A percentile compares a stretch with the other conserved stretches of the same genome.
Conservation (phyloP, 805 yeast genomes). For the Dipodascopsis uninucleata region DNA sequence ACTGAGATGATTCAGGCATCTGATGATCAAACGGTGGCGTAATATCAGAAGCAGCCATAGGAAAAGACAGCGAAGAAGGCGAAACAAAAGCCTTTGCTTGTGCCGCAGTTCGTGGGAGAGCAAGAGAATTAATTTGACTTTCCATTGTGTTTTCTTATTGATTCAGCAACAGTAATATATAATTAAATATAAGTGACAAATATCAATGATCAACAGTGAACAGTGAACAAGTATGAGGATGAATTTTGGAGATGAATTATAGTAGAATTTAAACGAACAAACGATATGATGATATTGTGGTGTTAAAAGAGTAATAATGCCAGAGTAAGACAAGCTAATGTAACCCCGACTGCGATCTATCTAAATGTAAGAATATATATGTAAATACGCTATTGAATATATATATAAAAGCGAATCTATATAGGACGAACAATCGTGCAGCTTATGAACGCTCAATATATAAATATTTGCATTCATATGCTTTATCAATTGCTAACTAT, state of each 20-base stretch:
- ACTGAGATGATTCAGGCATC: slow-evolving; percentile 16
- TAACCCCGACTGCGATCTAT: slow-evolving; percentile 23
- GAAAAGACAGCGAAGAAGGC: slow-evolving; percentile 59
- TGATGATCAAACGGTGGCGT: slow-evolving; percentile 21
- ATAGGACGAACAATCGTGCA: too few relatives aligned
- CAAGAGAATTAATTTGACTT: slow-evolving; percentile 59
- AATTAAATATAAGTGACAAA: slow-evolving; percentile 4
- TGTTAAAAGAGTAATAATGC: background rate
- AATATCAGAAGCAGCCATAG: slow-evolving; percentile 47
- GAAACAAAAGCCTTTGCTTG: slow-evolving; percentile 71
- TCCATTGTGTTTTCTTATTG: slow-evolving; percentile 11
- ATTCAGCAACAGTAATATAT: background rate
- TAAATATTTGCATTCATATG: too few relatives aligned
- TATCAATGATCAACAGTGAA: background rate
- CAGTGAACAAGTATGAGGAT: slow-evolving; percentile 1
- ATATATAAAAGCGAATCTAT: background rate
- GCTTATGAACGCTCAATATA: too few relatives aligned
- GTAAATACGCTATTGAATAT: background rate
- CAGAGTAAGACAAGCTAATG: slow-evolving; percentile 33
- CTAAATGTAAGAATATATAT: slow-evolving; percentile 3
- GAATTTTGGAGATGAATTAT: background rate
- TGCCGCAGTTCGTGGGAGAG: slow-evolving; percentile 73
- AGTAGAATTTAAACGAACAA: background rate
- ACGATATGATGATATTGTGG: background rate
- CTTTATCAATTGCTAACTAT: too few relatives aligned